These are phyloP conservation scores for Colletotrichum gigasporum DNA, from an alignment of 2,329 filamentous ascomycete species.

Conservation along the genomic window DNA sequence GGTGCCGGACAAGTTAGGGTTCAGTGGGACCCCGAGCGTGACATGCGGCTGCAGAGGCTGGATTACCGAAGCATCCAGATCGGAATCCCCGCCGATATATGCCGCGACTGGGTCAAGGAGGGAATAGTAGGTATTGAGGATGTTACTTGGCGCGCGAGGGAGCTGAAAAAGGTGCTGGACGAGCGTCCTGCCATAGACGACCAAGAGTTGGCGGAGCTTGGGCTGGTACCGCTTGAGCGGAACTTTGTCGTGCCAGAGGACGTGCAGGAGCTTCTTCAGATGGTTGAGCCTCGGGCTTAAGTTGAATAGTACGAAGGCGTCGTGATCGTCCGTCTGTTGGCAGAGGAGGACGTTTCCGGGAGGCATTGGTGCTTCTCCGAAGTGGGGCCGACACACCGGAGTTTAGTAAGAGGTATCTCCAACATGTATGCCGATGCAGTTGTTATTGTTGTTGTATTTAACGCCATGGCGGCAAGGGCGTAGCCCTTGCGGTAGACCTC, in stretches of 20 bases:
- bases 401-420: conserved; percentile 8
- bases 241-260: conserved; percentile 52
- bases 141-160: conserved; percentile 62
- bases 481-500: too few relatives aligned
- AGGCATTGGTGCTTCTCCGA: background rate
- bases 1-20: conserved; percentile 54
- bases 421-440: background rate
- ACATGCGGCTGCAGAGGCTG: conserved; percentile 53
- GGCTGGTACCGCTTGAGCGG: conserved; percentile 55
- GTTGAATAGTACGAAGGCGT: too few relatives aligned
- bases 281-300: too few relatives aligned
- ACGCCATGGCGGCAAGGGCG: too few relatives aligned
- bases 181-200: conserved; percentile 44
- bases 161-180: conserved; percentile 57
- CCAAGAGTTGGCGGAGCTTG: conserved; percentile 46
- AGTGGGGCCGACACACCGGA: conserved; percentile 15
- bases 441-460: background rate
- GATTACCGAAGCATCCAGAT: conserved; percentile 68
- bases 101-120: conserved; percentile 56
- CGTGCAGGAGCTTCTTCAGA: conserved; percentile 43
- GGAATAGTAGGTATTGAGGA: conserved; percentile 66
- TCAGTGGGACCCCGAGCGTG: conserved; percentile 72
- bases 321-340: too few relatives aligned
- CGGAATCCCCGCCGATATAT: conserved; percentile 60
- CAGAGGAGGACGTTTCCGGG: too few relatives aligned